Evolutionary conservation across 768 basidiomycete genomes (phyloP).

Genomic region (Boletus vermiculosoides): DNA sequence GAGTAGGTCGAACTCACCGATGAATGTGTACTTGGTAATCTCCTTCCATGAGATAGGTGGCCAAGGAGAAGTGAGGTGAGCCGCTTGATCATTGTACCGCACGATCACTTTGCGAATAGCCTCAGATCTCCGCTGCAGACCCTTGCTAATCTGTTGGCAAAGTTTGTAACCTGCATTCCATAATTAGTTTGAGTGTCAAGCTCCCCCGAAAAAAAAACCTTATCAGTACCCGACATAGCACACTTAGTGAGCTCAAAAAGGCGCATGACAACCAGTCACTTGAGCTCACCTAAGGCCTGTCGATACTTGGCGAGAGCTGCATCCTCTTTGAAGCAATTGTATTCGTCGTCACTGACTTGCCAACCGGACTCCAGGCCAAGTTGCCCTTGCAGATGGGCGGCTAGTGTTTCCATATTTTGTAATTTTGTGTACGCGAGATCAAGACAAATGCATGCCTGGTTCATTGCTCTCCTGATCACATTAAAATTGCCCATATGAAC

Average conservation of each 20-base stretch:
- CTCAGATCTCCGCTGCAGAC: background rate
- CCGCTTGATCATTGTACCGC: background rate
- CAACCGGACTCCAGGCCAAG: background rate
- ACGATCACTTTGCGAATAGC: background rate
- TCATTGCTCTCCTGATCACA: background rate
- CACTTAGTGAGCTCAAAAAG: background rate
- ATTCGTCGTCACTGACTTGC: background rate
- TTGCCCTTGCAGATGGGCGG: background rate
- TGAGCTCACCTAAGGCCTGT: background rate
- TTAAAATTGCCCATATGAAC: background rate
- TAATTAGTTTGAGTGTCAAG: background rate
- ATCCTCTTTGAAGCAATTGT: background rate
- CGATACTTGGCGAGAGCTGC: background rate
- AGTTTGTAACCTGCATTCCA: background rate
- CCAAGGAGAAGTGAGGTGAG: background rate
- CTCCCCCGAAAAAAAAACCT: background rate
- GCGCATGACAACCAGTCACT: background rate
- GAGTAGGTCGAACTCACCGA: background rate
- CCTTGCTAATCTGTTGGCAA: background rate
- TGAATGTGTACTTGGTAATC: background rate
- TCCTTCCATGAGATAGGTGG: background rate
- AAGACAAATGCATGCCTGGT: background rate
- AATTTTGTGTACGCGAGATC: too few species aligned
- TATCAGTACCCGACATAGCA: background rate
- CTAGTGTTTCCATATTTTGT: background rate